These are phyloP conservation scores for Leptographium flavum DNA, from an alignment of 2,329 filamentous ascomycete genomes.

Conservation along the genomic window DNA sequence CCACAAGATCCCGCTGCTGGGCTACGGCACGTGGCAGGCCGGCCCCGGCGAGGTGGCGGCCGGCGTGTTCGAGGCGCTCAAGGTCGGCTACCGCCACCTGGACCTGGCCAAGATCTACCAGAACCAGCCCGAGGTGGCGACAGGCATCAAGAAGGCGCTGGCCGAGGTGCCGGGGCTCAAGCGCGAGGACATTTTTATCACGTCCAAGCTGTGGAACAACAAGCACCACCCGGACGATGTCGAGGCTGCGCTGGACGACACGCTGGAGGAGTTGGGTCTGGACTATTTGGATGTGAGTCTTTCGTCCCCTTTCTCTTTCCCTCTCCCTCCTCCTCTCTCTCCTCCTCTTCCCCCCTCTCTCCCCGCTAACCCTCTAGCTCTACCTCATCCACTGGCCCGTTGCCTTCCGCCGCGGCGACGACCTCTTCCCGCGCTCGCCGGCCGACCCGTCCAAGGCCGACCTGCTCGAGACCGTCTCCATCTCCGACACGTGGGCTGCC, in stretches of 20 bases:
- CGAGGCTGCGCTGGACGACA: constrained; percentile 38
- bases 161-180: constrained; percentile 34
- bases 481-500: constrained; percentile 21
- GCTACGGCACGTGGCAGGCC: constrained; percentile 28
- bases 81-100: constrained; percentile 50
- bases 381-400: constrained; percentile 53
- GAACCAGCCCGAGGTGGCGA: constrained; percentile 47
- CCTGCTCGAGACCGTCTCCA: constrained; percentile 23
- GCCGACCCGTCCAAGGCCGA: constrained; percentile 11
- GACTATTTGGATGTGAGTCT: constrained; percentile 39
- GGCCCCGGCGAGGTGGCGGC: constrained; percentile 19
- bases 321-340: background rate
- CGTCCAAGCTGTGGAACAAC: constrained; percentile 54
- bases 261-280: constrained; percentile 37
- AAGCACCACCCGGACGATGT: constrained; percentile 49
- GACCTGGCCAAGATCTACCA: constrained; percentile 23
- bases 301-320: background rate
- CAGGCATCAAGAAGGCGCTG: constrained; percentile 33
- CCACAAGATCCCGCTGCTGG: constrained; percentile 30
- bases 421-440: background rate
- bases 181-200: constrained; percentile 44
- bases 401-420: constrained; percentile 18
- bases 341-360: background rate
- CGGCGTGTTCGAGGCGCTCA: constrained; percentile 50
- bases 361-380: constrained; percentile 20